Evolutionary conservation across 495 filamentous ascomycete genomes (phyloP), one percentile per base, ranked within the genome.

Genomic region (Staphylotrichum tortipilum): DNA sequence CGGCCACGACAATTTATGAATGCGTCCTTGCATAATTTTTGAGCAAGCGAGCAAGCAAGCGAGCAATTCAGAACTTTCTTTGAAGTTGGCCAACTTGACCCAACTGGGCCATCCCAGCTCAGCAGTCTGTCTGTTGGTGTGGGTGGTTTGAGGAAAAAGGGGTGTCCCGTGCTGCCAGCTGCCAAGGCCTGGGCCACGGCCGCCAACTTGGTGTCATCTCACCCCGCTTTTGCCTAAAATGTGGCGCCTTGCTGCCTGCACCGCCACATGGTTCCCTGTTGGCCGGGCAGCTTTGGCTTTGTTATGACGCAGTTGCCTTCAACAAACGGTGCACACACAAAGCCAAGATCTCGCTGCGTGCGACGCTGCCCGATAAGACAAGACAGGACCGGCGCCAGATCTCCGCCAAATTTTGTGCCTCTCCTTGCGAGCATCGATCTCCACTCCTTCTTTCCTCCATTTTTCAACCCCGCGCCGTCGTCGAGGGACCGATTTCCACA

Each of bases 261-360:
- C 57, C 46, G 59, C 57, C 54, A 56, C 57, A 59, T 3, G 24
- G 24, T 40, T 23, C 56, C 55, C 49, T 49, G 44, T 56, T 49
- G 42, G 34, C 47, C 50, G n/a, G 44, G 39, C 48, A 50, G 15
- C 14, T 47, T 53, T 53, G 22, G 23, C 17, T 33, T 49, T 62
- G 56, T 62, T 61, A 61, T 65, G 62, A 63, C 62, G 62, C 62
- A 63, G 55, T 45, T 55, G 52, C 38, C 45, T n/a, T n/a, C n/a
- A n/a, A n/a, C n/a, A n/a, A n/a, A 14, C 36, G 23, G 43, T 43
- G n/a, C 26, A 35, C 24, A 23, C 47, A 50, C 50, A 54, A 52
- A 47, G 51, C 55, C 56, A 53, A 55, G 54, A 53, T 52, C 37
- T 47, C 50, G 44, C 34, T 56, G 44, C 31, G 5, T 35, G 42